A percentile compares a stretch with the other conserved stretches of the same genome.
Conservation (phyloP, 257 asterid genomes). For the Solanum pinnatisectum region DNA sequence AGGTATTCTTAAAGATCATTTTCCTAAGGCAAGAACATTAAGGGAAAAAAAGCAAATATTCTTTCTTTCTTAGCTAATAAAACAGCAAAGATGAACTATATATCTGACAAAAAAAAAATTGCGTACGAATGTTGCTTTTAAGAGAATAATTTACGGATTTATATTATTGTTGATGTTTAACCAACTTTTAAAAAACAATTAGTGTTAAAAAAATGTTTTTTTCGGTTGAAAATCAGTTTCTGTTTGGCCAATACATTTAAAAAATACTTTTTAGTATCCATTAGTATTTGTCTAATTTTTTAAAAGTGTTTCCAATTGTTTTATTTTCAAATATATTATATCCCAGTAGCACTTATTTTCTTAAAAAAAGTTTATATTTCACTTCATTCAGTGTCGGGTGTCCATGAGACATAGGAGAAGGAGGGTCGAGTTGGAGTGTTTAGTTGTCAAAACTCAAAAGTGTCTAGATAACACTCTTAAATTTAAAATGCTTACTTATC, state of each 20-base stretch:
- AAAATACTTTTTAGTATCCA: too few relatives aligned
- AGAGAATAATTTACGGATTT: background rate
- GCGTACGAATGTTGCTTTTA: background rate
- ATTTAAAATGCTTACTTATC: too few relatives aligned
- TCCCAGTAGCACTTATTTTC: too few relatives aligned
- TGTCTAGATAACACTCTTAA: background rate
- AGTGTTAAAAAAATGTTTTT: background rate
- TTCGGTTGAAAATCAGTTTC: rapidly evolving
- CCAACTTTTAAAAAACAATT: background rate
- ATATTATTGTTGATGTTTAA: background rate
- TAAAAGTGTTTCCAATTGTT: too few relatives aligned
- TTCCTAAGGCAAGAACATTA: background rate
- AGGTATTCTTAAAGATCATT: background rate
- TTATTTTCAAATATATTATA: too few relatives aligned
- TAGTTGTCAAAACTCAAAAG: too few relatives aligned
- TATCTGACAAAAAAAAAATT: background rate
- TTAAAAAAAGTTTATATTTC: too few relatives aligned
- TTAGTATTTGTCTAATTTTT: too few relatives aligned
- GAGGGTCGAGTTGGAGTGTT: too few relatives aligned
- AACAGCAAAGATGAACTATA: background rate
- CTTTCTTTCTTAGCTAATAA: background rate
- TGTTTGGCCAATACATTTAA: too few relatives aligned
- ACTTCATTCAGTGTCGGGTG: background rate
- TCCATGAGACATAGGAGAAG: background rate
- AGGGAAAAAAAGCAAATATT: background rate